Conservation (phyloP, 208 protist genomes). For the Borovskyia barvae region DNA sequence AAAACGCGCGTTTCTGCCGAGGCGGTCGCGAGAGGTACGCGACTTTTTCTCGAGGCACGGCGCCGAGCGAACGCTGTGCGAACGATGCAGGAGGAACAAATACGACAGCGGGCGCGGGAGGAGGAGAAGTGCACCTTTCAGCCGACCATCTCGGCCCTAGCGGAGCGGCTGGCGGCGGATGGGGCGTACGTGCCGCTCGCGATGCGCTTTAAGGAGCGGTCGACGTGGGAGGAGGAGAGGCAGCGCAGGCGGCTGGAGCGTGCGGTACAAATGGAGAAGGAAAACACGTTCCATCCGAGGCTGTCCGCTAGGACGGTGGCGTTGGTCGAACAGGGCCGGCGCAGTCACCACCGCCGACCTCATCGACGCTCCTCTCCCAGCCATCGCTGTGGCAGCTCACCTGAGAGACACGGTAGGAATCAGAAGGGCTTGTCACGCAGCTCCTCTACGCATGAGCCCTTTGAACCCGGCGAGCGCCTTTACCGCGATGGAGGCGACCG, state of each 20-base stretch:
- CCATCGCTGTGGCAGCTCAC: no score
- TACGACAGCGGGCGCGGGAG: constrained; percentile 11
- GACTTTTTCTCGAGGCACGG: constrained; percentile 47
- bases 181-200: constrained; percentile 30
- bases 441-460: constrained; percentile 33
- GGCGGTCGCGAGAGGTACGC: constrained; percentile 43
- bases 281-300: constrained; percentile 61
- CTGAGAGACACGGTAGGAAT: no score
- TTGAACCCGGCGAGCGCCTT: constrained; percentile 57
- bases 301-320: constrained; percentile 36
- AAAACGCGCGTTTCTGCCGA: constrained; percentile 28
- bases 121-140: constrained; percentile 55
- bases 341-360: constrained; percentile 3
- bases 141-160: constrained; percentile 55
- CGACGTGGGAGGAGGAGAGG: constrained; percentile 27
- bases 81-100: constrained; percentile 20
- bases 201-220: constrained; percentile 29
- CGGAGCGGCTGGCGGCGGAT: constrained; percentile 20
- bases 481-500: constrained; percentile 74
- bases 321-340: constrained; percentile 27
- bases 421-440: neutral
- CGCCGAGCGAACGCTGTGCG: constrained; percentile 14
- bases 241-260: constrained; percentile 36
- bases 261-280: constrained; percentile 24
- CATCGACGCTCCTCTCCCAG: neutral